Evolutionary conservation across 352 stramenopile genomes (phyloP), one percentile per base, ranked within the genome.

Genomic region (Phytophthora pluvialis): DNA sequence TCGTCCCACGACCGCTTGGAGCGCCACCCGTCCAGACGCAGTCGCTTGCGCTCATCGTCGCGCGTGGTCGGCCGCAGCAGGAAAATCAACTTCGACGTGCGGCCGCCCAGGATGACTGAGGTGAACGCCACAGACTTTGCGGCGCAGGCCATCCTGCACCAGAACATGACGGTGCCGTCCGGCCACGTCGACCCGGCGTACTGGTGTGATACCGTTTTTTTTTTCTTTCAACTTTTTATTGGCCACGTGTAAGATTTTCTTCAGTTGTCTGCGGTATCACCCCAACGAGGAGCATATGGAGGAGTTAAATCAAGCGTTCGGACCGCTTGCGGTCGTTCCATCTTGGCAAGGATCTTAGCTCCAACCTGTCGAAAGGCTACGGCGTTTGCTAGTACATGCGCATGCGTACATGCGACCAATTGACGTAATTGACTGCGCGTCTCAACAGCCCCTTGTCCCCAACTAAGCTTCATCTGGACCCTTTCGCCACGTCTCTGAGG

Each of bases 211-310:
- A 72, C 28, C 40, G 10, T 9, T 43, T n/a, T 60, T 53, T 9
- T 9, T 40, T 29, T 21, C 43, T 31, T 49, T 52, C 10, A 25
- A 28, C 3, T 48, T 49, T 46, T 57, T 33, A 9, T 29, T 61
- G 21, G 94, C 95, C n/a, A 97, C 97, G 7, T 97, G 98, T 75
- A 99, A 99, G 74, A 94, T 99, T 55, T 99, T 99, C 68, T 93
- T 99, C 43, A 97, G 97, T 26, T 97, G 94, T 39, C 80, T 99
- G 26, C 97, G 97, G 33, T 99, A 99, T 78, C 91, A 99, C 64
- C 75, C 99, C 11, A 97, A 90, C 29, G 97, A 99, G 49, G 86
- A 96, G 47, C 95, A 99, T 78, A 86, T 98, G 32, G 93, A 93
- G 51, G 92, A 98, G 67, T 72, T 99, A 49, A 77, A 99, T 33